These are phyloP conservation scores for Citrus inodora DNA, from an alignment of 345 rosid species.

Conservation along the genomic window DNA sequence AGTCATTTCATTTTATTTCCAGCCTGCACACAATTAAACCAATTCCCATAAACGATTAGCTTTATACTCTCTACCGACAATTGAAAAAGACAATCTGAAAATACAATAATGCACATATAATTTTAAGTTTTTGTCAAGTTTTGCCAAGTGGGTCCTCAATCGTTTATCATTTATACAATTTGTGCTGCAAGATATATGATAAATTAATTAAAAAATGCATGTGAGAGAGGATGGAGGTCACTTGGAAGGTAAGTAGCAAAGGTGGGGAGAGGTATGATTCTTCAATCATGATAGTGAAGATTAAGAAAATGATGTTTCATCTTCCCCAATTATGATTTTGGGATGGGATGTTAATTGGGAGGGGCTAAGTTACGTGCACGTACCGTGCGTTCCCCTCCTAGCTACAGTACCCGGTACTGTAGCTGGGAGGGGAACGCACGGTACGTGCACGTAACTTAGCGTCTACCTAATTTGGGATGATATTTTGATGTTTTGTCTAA, in stretches of 20 bases:
- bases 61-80: not conserved
- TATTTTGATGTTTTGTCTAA: not conserved
- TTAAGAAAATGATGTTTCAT: constrained; percentile 24
- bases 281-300: not conserved
- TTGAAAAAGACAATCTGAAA: not conserved
- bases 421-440: too few species aligned
- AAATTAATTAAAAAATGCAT: not conserved
- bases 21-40: constrained; percentile 1
- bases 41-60: not conserved
- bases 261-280: constrained; percentile 3
- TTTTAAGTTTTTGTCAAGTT: not conserved
- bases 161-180: not conserved
- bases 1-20: constrained; percentile 1
- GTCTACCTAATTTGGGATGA: not conserved
- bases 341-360: not conserved
- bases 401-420: too few species aligned
- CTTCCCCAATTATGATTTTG: constrained; percentile 8
- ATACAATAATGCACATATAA: not conserved
- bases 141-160: constrained; percentile 5
- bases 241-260: constrained; percentile 38
- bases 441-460: too few species aligned
- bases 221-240: not conserved
- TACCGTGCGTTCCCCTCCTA: too few species aligned
- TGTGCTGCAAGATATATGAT: not conserved
- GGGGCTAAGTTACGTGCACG: too few species aligned